Evolutionary conservation across 148 eudicot species (phyloP).

Genomic region (Cornus suecica): DNA sequence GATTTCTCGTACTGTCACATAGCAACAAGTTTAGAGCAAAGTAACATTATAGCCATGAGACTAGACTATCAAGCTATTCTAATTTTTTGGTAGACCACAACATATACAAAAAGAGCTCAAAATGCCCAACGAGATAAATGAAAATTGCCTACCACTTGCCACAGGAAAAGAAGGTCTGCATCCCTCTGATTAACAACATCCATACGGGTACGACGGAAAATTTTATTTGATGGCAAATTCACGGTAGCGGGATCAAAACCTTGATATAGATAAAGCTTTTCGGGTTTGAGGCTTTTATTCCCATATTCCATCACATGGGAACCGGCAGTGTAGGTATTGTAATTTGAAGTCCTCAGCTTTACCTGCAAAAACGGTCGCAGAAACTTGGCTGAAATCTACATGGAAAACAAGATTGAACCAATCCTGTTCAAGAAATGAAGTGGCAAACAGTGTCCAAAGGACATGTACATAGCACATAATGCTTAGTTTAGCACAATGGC

Average conservation of each 20-base stretch:
- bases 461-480: too few relatives aligned
- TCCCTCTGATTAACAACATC: conserved; percentile 89
- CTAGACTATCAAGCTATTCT: too few relatives aligned
- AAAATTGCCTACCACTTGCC: conserved; percentile 53
- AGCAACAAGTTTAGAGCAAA: conserved; percentile 4
- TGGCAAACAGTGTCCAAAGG: too few relatives aligned
- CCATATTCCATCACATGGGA: conserved; percentile 98
- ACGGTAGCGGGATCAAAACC: conserved; percentile 43
- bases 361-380: conserved; percentile 38
- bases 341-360: conserved; percentile 73
- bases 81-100: too few relatives aligned
- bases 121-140: background rate
- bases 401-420: background rate
- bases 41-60: too few relatives aligned
- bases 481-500: background rate
- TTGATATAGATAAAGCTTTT: conserved; percentile 48
- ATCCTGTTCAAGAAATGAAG: background rate
- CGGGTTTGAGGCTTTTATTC: conserved; percentile 52
- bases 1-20: conserved; percentile 49
- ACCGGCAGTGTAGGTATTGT: conserved; percentile 48
- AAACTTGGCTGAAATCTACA: background rate
- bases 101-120: background rate
- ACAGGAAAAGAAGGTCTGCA: conserved; percentile 77
- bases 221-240: conserved; percentile 53
- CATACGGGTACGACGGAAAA: conserved; percentile 25